A percentile compares a stretch with the other conserved stretches of the same genome.
phyloP scores from a whole-genome alignment of 495 filamentous ascomycete genomes.

The Schizothecium vesticola region DNA sequence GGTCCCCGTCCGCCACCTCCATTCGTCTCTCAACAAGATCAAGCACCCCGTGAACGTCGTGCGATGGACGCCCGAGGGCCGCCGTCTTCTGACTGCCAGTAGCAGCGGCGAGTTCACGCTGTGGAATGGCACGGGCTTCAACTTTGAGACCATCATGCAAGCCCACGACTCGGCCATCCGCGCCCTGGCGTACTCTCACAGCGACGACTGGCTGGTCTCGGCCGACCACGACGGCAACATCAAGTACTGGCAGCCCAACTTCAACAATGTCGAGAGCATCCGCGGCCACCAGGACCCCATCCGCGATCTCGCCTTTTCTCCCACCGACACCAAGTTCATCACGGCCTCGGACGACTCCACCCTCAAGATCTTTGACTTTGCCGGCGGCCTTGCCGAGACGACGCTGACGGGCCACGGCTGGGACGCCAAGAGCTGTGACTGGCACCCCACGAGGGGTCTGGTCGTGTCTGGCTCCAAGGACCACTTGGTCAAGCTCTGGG shows the following conservation, averaged over 20 bases:
- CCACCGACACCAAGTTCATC: constrained; percentile 90
- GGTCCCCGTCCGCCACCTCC: constrained; percentile 82
- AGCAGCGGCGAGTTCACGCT: constrained; percentile 97
- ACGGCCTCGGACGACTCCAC: constrained; percentile 91
- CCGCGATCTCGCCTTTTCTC: constrained; percentile 86
- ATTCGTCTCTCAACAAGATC: constrained; percentile 94
- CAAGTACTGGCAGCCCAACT: constrained; percentile 99
- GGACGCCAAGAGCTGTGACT: constrained; percentile 94
- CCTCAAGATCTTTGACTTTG: constrained; percentile 94
- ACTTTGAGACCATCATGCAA: constrained; percentile 98
- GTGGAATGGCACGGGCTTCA: constrained; percentile 98
- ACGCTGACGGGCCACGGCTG: constrained; percentile 85
- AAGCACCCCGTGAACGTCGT: constrained; percentile 98
- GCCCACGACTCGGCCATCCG: constrained; percentile 93
- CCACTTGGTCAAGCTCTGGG: constrained; percentile 95
- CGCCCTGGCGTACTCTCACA: constrained; percentile 82
- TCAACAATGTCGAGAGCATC: constrained; percentile 95
- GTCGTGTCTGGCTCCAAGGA: constrained; percentile 97
- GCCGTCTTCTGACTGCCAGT: constrained; percentile 82
- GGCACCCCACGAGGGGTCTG: constrained; percentile 93
- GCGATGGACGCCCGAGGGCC: constrained; percentile 93
- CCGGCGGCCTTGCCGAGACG: constrained; percentile 73
- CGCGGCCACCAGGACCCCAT: constrained; percentile 87
- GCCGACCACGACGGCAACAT: constrained; percentile 91
- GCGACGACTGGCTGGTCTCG: constrained; percentile 92